These are phyloP conservation scores for Mycena floridula DNA, from an alignment of 768 basidiomycete species.

Conservation along the genomic window DNA sequence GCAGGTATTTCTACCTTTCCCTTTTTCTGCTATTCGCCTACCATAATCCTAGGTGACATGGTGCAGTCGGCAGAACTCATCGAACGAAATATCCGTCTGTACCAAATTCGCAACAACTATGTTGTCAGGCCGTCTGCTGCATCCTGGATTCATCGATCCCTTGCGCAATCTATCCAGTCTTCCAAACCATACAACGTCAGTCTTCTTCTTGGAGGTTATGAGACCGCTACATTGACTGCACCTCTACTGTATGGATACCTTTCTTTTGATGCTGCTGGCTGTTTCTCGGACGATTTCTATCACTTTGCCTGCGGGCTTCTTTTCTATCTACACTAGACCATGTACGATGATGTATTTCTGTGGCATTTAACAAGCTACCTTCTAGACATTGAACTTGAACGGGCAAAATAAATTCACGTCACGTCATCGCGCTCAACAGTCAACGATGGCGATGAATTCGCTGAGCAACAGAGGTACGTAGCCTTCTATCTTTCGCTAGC, in stretches of 20 bases:
- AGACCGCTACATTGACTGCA: constrained; percentile 66
- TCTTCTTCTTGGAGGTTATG: constrained; percentile 89
- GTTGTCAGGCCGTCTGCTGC: constrained; percentile 86
- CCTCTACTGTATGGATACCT: constrained; percentile 95
- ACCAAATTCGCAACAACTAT: constrained; percentile 91
- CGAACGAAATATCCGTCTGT: constrained; percentile 91
- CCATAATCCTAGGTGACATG: constrained; percentile 68
- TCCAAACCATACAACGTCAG: constrained; percentile 88
- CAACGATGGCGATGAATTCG: too few species aligned
- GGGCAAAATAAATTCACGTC: too few species aligned
- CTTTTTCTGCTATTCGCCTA: constrained; percentile 1
- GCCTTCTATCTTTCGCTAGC: too few species aligned
- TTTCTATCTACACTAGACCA: too few species aligned
- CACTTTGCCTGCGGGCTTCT: too few species aligned
- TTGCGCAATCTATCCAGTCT: constrained; percentile 87
- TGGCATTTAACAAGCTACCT: too few species aligned
- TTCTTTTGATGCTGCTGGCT: too few species aligned
- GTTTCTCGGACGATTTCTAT: too few species aligned
- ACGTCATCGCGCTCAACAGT: too few species aligned
- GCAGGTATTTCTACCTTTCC: constrained; percentile 48
- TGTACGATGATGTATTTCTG: too few species aligned
- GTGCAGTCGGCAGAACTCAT: constrained; percentile 95
- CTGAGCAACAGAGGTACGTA: too few species aligned
- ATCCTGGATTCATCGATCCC: constrained; percentile 87
- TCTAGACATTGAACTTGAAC: too few species aligned